A percentile compares a stretch with the other conserved stretches of the same genome.
phyloP scores from a whole-genome alignment of 768 basidiomycete species.

The Clitopilus passeckerianus region DNA sequence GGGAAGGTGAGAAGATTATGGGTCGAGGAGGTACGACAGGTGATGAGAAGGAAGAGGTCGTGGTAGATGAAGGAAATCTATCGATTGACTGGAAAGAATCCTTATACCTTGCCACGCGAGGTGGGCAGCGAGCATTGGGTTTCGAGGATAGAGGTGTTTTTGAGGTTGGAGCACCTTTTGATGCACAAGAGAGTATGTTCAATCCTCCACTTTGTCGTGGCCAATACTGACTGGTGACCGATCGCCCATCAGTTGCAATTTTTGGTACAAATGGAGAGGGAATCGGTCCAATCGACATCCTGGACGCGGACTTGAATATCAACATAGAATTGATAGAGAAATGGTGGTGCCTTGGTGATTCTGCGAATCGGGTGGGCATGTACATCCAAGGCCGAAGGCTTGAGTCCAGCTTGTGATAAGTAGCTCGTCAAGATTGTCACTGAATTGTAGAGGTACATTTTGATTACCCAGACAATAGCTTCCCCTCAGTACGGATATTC shows the following conservation, averaged over 20 bases:
- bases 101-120: conserved; percentile 75
- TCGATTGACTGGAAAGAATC: conserved; percentile 79
- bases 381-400: conserved; percentile 69
- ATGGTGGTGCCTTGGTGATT: conserved; percentile 87
- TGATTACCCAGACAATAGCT: no score
- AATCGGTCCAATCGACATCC: conserved; percentile 67
- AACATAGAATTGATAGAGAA: conserved; percentile 65
- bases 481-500: no score
- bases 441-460: no score
- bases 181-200: conserved; percentile 68
- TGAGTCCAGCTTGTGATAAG: not conserved
- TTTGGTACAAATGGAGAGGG: conserved; percentile 40
- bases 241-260: conserved; percentile 33
- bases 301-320: conserved; percentile 33
- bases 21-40: conserved; percentile 9
- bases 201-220: not conserved
- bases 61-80: conserved; percentile 20
- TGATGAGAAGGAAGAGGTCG: not conserved
- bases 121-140: conserved; percentile 69
- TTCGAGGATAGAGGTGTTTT: conserved; percentile 49
- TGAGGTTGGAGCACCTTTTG: conserved; percentile 59
- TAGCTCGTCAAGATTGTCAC: no score
- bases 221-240: not conserved
- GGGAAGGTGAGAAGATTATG: conserved; percentile 45
- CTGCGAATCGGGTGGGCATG: conserved; percentile 56